Evolutionary conservation across 1,284 basidiomycete species (phyloP).

Genomic region (Rhodotorula sp.): DNA sequence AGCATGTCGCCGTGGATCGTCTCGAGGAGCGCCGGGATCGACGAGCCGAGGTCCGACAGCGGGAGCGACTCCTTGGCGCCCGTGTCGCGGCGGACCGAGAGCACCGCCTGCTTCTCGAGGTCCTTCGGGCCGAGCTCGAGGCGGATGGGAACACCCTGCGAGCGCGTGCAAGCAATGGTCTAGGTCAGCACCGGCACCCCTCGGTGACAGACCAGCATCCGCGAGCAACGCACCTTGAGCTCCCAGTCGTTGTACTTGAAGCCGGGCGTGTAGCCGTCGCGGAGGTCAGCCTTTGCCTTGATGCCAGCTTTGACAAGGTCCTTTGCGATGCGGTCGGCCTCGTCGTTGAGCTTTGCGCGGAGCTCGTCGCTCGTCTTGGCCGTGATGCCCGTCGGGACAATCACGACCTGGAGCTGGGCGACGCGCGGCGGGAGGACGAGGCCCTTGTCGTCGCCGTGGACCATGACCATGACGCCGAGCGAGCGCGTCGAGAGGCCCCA

Average conservation of each 20-base stretch:
- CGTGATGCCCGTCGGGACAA: conserved; percentile 91
- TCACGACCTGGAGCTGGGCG: conserved; percentile 84
- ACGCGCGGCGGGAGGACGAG: conserved; percentile 93
- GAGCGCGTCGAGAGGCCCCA: conserved; percentile 97
- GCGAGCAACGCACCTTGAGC: conserved; percentile 66
- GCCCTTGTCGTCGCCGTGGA: conserved; percentile 97
- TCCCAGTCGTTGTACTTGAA: conserved; percentile 99
- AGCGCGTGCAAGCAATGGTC: neutral
- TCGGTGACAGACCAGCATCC: no score
- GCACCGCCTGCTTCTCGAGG: conserved; percentile 75
- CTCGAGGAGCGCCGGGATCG: conserved; percentile 70
- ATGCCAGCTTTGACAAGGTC: conserved; percentile 71
- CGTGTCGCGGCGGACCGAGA: conserved; percentile 86
- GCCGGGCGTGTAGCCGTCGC: conserved; percentile 95
- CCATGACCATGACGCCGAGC: conserved; percentile 99
- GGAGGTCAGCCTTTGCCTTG: conserved; percentile 83
- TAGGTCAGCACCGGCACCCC: neutral
- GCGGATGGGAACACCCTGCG: conserved; percentile 88
- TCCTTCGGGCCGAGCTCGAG: conserved; percentile 96
- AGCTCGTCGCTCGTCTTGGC: conserved; percentile 68
- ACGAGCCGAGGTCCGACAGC: conserved; percentile 63
- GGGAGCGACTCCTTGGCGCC: conserved; percentile 73
- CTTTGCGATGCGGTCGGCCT: conserved; percentile 61
- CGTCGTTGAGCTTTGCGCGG: conserved; percentile 72
- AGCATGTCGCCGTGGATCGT: conserved; percentile 92